Base-by-base conservation (phyloP, 257 asterid species). In the Hygrophila difformis region DNA sequence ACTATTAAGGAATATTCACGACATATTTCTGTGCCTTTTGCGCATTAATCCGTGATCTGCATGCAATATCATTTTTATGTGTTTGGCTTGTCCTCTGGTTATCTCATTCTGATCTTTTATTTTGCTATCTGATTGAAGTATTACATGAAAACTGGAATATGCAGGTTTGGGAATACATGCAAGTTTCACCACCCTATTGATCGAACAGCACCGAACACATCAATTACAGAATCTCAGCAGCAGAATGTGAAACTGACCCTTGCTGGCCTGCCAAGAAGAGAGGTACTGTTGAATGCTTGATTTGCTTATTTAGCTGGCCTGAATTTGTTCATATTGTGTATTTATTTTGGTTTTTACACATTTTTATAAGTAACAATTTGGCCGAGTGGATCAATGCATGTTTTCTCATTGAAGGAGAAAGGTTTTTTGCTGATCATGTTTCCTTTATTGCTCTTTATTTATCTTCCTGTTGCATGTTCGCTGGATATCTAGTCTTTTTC, bases 201-300 rank as follows among this genome's bases (percentile, higher is more conserved):
- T 59, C 83, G 84, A 41, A 56, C 87, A 39, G 69, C 75, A 34
- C 67, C 79, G 26, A 37, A 44, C 18, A 53, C 65, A 47, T 56
- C 72, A 28, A 61, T 55, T 35, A 34, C 33, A 50, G 91, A 75
- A 49, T 60, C 64, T 41, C 63, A 62, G 49, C 76, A 64, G 68
- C 68, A 66, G 59, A 72, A 64, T 60, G 82, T 84, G 70, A 84
- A 72, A 69, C 84, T 84, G 49, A 78, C 82, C 51, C 95, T 78
- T 62, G 93, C 97, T 8, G 97, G 95, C 64, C 69, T 88, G 58
- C 97, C 97, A 24, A 78, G 95, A 67, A 79, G 97, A 72, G 95
- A 88, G 97, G 97, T 88, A 79, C 12, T 16, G 4, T 26, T 57
- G 47, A 39, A n/a, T 54, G 24, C 65, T 35, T 44, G 31, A 14